Conservation (phyloP, 192 early-diverging fungal genomes). For the Gaertneriomyces sp. region DNA sequence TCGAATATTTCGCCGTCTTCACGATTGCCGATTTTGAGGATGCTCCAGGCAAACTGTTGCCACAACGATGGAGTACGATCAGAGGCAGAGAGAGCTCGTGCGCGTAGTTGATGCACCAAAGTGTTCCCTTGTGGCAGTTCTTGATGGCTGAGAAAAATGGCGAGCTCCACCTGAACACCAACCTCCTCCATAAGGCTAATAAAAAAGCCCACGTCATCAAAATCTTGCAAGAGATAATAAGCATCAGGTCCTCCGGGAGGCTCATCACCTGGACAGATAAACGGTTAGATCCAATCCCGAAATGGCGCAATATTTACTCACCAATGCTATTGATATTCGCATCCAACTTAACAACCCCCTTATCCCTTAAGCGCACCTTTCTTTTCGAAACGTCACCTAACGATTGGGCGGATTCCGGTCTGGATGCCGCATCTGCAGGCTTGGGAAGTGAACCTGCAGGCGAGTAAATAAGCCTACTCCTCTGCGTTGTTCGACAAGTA, state of each 20-base stretch:
- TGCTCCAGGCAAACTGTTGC: conserved; percentile 33
- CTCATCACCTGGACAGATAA: conserved; percentile 40
- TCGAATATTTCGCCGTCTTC: conserved; percentile 42
- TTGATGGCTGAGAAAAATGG: conserved; percentile 25
- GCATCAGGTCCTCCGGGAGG: conserved; percentile 50
- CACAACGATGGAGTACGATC: conserved; percentile 25
- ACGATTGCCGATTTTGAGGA: background rate
- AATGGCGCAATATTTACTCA: conserved; percentile 3
- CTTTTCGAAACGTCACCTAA: conserved; percentile 40
- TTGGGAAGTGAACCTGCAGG: conserved; percentile 15
- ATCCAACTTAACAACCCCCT: conserved; percentile 34
- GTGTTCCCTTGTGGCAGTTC: background rate
- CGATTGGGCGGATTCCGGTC: conserved; percentile 32
- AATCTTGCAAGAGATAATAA: conserved; percentile 48
- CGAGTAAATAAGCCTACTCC: background rate
- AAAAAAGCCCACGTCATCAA: conserved; percentile 34
- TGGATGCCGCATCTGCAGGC: conserved; percentile 26
- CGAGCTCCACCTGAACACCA: conserved; percentile 31
- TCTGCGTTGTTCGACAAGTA: background rate
- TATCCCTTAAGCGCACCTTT: conserved; percentile 46
- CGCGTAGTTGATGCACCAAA: background rate
- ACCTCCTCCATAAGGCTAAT: conserved; percentile 44
- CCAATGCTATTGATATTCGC: conserved; percentile 37
- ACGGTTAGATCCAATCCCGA: background rate
- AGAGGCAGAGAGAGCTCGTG: background rate